phyloP scores from a whole-genome alignment of 2,329 filamentous ascomycete genomes.

The Penicillium oxalicum region DNA sequence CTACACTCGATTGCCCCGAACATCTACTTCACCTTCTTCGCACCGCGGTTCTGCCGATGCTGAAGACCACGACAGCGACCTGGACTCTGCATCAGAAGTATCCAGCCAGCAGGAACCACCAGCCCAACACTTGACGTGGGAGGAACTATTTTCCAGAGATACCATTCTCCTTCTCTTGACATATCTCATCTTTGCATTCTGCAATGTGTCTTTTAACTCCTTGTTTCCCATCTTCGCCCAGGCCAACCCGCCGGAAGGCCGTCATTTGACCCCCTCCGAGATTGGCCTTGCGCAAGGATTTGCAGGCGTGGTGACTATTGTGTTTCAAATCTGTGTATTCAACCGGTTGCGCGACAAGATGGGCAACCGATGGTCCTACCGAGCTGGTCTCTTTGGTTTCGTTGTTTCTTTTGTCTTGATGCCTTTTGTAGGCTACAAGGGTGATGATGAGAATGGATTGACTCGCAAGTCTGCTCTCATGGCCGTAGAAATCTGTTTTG shows the following conservation, averaged over 20 bases:
- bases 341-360: conserved; percentile 68
- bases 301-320: conserved; percentile 75
- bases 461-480: conserved; percentile 63
- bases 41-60: conserved; percentile 20
- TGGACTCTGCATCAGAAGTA: conserved; percentile 41
- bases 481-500: conserved; percentile 71
- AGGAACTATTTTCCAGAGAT: conserved; percentile 67
- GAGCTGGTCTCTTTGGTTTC: conserved; percentile 70
- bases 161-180: conserved; percentile 75
- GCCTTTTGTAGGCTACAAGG: conserved; percentile 79
- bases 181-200: conserved; percentile 88
- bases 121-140: conserved; percentile 46
- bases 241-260: conserved; percentile 66
- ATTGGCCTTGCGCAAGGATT: conserved; percentile 83
- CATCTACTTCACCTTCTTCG: conserved; percentile 25
- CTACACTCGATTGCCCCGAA: conserved; percentile 45
- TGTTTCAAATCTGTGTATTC: conserved; percentile 85
- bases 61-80: conserved; percentile 39
- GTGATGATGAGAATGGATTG: conserved; percentile 53
- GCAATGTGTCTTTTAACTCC: conserved; percentile 92
- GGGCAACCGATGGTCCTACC: conserved; percentile 82
- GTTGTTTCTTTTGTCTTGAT: conserved; percentile 77
- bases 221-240: conserved; percentile 91
- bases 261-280: conserved; percentile 66
- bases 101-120: conserved; percentile 36